These are phyloP conservation scores for Leishmania arabica DNA, from an alignment of 208 protist genomes.

Conservation along the genomic window DNA sequence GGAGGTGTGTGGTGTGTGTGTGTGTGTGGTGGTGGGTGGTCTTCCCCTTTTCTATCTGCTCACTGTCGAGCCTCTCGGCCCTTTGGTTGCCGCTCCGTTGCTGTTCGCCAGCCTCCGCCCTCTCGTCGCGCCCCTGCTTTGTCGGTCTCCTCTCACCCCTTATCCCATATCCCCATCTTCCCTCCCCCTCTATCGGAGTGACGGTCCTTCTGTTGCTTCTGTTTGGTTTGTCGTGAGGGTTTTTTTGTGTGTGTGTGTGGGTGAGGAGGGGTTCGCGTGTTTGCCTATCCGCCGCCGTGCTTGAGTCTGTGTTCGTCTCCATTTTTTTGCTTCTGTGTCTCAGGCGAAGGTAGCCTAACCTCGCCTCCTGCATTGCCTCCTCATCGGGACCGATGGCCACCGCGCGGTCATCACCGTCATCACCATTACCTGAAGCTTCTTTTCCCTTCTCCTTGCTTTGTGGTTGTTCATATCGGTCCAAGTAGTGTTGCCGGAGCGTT, in stretches of 20 bases:
- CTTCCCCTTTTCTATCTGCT: neutral
- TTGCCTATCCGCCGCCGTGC: neutral
- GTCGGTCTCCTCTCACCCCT: no score
- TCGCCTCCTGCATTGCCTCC: neutral
- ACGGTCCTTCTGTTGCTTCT: neutral
- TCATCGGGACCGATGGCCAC: neutral
- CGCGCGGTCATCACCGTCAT: neutral
- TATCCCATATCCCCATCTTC: neutral
- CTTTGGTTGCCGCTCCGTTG: slow-evolving; percentile 17
- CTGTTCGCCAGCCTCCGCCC: neutral
- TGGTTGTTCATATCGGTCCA: neutral
- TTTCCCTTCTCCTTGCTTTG: neutral
- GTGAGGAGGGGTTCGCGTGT: neutral
- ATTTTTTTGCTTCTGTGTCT: neutral
- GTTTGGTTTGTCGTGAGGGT: no score
- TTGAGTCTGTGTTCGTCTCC: neutral
- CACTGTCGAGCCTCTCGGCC: slow-evolving; percentile 6
- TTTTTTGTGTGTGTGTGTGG: no score
- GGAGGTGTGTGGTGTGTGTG: no score
- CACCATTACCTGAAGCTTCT: neutral
- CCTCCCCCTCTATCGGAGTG: neutral
- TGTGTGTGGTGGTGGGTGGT: no score
- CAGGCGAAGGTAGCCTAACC: neutral
- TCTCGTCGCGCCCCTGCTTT: neutral
- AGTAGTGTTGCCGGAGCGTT: no score